phyloP scores from a whole-genome alignment of 1,284 basidiomycete genomes.

The Naganishia cerealis region DNA sequence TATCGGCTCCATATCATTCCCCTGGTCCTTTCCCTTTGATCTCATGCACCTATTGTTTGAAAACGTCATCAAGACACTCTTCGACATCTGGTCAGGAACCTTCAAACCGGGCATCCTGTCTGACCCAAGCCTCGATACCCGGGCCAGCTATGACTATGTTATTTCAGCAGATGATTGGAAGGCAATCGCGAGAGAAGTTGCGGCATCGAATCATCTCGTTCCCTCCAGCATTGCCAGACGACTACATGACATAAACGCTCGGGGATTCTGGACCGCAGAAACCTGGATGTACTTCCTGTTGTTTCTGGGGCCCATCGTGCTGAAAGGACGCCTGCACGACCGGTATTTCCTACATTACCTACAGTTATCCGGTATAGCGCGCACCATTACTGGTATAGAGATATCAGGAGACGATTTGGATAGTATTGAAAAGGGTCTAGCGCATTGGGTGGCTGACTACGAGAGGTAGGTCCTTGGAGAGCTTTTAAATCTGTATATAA shows the following conservation, averaged over 20 bases:
- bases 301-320: not conserved
- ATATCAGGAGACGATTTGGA: not conserved
- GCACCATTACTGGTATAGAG: not conserved
- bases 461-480: not conserved
- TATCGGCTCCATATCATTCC: not conserved
- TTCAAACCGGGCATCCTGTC: no score
- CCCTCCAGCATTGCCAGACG: not conserved
- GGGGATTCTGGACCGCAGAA: not conserved
- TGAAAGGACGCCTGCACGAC: not conserved
- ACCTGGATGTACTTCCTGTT: not conserved
- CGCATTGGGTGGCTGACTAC: not conserved
- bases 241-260: not conserved
- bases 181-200: not conserved
- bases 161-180: not conserved
- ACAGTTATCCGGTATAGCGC: not conserved
- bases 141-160: no score
- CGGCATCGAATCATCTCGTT: not conserved
- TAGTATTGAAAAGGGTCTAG: not conserved
- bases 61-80: constrained; percentile 7
- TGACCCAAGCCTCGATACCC: no score
- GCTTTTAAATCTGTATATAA: no score
- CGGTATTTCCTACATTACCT: not conserved
- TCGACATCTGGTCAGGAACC: not conserved
- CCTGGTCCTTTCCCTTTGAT: not conserved
- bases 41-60: constrained; percentile 8